Conservation (phyloP, 164 flowering plant genomes). For the Buxus sempervirens region DNA sequence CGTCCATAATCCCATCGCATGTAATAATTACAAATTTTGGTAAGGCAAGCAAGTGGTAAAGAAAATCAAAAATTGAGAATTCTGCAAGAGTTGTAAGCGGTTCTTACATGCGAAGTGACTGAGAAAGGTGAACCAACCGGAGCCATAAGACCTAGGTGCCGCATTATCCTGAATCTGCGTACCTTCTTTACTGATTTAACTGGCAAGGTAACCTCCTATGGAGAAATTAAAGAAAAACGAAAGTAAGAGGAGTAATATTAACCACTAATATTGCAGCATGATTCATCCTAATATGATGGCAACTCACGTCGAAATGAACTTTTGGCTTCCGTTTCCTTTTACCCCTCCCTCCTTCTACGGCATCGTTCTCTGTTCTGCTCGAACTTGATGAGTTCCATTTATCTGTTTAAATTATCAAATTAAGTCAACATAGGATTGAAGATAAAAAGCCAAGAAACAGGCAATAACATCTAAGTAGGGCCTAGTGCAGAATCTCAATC, state of each 20-base stretch:
- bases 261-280: too few relatives aligned
- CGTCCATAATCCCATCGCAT: too few relatives aligned
- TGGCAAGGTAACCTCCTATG: conserved; percentile 29
- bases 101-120: conserved; percentile 14
- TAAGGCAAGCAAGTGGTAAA: too few relatives aligned
- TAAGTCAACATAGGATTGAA: background rate
- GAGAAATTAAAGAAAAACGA: background rate
- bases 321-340: conserved; percentile 49
- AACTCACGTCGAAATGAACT: conserved; percentile 52
- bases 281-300: background rate
- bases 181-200: conserved; percentile 29
- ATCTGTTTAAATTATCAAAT: conserved; percentile 14
- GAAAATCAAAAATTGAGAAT: conserved; percentile 7
- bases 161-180: conserved; percentile 50
- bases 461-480: too few relatives aligned
- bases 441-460: too few relatives aligned
- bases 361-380: conserved; percentile 26
- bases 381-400: conserved; percentile 36
- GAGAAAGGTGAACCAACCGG: conserved; percentile 55
- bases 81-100: conserved; percentile 13
- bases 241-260: too few relatives aligned
- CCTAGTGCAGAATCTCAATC: too few relatives aligned
- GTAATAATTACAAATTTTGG: too few relatives aligned
- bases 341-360: conserved; percentile 37
- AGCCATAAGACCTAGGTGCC: conserved; percentile 49